Conservation (phyloP, 139 green algal species). For the Tetradesmus obliquus region DNA sequence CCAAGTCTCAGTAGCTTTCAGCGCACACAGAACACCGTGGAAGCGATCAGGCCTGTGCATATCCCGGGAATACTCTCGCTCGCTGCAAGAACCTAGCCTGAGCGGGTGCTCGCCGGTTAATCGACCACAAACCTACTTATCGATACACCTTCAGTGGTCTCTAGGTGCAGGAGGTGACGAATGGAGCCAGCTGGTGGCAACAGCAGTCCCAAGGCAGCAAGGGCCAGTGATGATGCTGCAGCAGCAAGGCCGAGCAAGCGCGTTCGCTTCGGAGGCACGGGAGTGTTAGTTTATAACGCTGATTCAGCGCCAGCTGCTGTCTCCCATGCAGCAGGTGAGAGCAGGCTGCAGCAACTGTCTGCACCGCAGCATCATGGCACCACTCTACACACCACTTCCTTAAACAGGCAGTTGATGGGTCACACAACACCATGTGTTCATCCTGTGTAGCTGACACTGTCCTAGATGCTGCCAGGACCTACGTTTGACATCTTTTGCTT, state of each 20-base stretch:
- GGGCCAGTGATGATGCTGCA: background rate
- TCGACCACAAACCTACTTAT: background rate
- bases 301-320: background rate
- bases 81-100: background rate
- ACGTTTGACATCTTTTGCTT: too few species aligned
- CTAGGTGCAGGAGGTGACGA: background rate
- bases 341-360: background rate
- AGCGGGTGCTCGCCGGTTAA: background rate
- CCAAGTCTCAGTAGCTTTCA: background rate
- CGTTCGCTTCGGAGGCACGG: background rate
- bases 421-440: too few species aligned
- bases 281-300: background rate
- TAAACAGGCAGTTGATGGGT: too few species aligned
- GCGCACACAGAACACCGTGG: background rate
- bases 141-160: background rate
- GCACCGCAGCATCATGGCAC: too few species aligned
- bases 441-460: too few species aligned
- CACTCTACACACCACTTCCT: too few species aligned
- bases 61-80: background rate
- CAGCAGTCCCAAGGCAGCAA: background rate
- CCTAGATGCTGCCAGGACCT: too few species aligned
- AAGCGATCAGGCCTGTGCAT: background rate
- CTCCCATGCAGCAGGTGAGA: background rate
- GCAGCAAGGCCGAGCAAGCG: background rate
- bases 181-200: background rate